These are phyloP conservation scores for Rugonectria rugulosa DNA, from an alignment of 2,329 filamentous ascomycete species.

Conservation along the genomic window DNA sequence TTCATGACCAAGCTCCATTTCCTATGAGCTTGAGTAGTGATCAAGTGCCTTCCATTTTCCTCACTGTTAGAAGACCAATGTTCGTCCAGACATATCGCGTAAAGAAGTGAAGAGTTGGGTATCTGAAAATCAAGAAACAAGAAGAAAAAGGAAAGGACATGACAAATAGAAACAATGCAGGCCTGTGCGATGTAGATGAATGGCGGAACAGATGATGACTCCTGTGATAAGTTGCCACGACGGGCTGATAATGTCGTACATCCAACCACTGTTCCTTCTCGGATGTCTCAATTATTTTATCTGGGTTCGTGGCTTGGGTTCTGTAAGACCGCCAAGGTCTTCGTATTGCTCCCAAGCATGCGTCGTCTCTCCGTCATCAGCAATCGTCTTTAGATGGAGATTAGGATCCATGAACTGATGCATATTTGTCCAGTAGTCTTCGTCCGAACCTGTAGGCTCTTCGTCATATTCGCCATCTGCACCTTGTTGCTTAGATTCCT, in stretches of 20 bases:
- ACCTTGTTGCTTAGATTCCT: not conserved
- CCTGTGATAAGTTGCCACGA: not conserved
- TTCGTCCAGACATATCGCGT: conserved; percentile 17
- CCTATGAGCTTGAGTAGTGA: not conserved
- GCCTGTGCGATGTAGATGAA: conserved; percentile 14
- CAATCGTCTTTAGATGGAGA: conserved; percentile 12
- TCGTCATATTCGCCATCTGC: conserved; percentile 36
- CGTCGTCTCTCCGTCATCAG: conserved; percentile 38
- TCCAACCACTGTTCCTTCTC: too few relatives aligned
- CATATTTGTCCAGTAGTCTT: conserved; percentile 48
- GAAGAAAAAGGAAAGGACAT: conserved; percentile 16
- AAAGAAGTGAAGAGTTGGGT: conserved; percentile 32
- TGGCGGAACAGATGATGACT: not conserved
- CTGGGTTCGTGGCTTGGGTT: conserved; percentile 25
- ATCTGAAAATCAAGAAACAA: conserved; percentile 30
- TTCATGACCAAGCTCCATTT: not conserved
- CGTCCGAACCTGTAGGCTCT: conserved; percentile 39
- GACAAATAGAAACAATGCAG: conserved; percentile 10
- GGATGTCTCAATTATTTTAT: not conserved
- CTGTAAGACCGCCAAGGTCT: conserved; percentile 55
- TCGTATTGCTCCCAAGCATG: conserved; percentile 57
- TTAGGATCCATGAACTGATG: conserved; percentile 45
- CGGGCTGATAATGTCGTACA: too few relatives aligned
- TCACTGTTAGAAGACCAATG: not conserved
- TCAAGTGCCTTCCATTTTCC: not conserved